Evolutionary conservation across 169 alveolate species (phyloP).

Genomic region (Babesia bovis): DNA sequence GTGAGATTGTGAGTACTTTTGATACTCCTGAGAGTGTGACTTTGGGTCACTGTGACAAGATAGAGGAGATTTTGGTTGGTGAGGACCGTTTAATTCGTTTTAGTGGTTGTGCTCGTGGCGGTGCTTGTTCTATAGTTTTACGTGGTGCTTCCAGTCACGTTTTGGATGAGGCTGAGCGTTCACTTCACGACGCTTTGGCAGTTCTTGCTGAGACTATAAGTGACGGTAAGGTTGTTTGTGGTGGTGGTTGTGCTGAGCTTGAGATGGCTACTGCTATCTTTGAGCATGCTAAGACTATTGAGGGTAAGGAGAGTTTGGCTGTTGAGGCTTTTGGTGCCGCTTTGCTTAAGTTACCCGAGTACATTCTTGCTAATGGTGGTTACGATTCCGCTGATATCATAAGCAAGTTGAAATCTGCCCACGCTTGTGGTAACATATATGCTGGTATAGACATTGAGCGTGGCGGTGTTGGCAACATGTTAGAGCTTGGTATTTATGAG

Average conservation of each 20-base stretch:
- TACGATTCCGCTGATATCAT: constrained; percentile 97
- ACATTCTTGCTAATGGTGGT: constrained; percentile 97
- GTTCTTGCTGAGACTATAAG: constrained; percentile 93
- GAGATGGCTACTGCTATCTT: constrained; percentile 97
- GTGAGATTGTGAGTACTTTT: constrained; percentile 97
- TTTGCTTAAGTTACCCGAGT: constrained; percentile 94
- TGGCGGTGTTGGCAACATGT: constrained; percentile 93
- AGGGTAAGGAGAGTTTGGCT: constrained; percentile 96
- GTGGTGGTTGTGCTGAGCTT: constrained; percentile 99
- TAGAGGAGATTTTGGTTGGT: constrained; percentile 97
- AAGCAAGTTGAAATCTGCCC: constrained; percentile 93
- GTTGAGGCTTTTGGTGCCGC: constrained; percentile 98
- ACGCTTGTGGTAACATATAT: constrained; percentile 86
- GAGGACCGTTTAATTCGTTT: constrained; percentile 97
- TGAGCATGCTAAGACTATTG: constrained; percentile 88
- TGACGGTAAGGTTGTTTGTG: constrained; percentile 92
- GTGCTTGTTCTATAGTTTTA: constrained; percentile 95
- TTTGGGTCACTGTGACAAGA: constrained; percentile 93
- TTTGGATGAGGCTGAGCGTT: constrained; percentile 98
- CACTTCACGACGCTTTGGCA: constrained; percentile 99
- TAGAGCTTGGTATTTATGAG: constrained; percentile 93
- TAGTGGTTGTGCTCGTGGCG: constrained; percentile 93
- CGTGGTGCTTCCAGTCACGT: constrained; percentile 99
- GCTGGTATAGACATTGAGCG: constrained; percentile 91
- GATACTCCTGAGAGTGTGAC: constrained; percentile 92